Base-by-base conservation (phyloP, 208 protist genomes). In the Leishmania tropica region DNA sequence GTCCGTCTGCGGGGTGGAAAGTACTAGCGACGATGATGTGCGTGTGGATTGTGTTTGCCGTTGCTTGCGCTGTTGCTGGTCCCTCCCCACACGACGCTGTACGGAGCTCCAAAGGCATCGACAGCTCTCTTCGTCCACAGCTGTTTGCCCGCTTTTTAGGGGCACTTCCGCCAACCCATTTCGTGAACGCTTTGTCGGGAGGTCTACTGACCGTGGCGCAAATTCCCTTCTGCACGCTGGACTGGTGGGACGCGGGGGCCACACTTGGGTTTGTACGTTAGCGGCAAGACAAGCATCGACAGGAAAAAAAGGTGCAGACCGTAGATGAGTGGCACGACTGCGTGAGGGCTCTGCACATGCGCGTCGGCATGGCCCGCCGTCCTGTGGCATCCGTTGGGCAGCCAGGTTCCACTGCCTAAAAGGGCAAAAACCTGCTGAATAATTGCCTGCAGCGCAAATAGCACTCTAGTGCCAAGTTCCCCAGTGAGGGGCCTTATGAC, bases 221-320 rank as follows among this genome's bases (percentile, higher is more conserved):
- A 48, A 37, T 82, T 5, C 79, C 82, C 37, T 15, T 85, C 21
- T 81, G 70, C 64, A 62, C 45, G 15, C 35, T 85, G 42, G 82
- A 85, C 37, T 85, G 82, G 82, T 85, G 82, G 82, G 82, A 85
- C 68, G 82, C 78, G 0, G 82, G 77, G 0, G 78, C 54, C n/a
- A 82, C 82, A 21, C 73, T 82, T 6, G 82, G 82, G 7, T 79
- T 72, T 45, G 40, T 85, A 53, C 76, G 71, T 15, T 80, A 75
- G 51, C 40, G 31, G 24, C 35, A 31, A 47, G 1, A 28, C 51
- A 76, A 10, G 35, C 51, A 17, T 15, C 31, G 19, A 45, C 7
- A 31, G 15, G 31, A 76, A 76, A n/a, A 75, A n/a, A 56, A 72
- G 48, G 1, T n/a, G 40, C 48, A 73, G 58, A 71, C 15, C 31